phyloP scores from a whole-genome alignment of 2,329 filamentous ascomycete species.

The Orbilia ellipsospora region DNA sequence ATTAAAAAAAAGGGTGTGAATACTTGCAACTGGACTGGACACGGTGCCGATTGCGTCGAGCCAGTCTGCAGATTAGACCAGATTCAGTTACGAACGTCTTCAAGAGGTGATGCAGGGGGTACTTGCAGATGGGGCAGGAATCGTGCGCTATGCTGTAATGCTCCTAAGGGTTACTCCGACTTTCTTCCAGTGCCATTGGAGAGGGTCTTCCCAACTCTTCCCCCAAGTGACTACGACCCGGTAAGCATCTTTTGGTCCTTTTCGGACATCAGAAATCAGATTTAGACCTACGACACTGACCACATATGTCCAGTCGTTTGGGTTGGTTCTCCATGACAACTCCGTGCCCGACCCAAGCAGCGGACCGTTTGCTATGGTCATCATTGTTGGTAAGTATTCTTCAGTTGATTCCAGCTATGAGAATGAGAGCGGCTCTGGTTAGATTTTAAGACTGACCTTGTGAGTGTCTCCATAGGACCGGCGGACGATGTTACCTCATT shows the following conservation, averaged over 20 bases:
- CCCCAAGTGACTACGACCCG: slow-evolving; percentile 58
- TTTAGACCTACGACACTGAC: slow-evolving; percentile 13
- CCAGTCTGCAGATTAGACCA: slow-evolving; percentile 60
- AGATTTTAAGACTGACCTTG: slow-evolving; percentile 31
- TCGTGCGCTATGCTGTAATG: slow-evolving; percentile 61
- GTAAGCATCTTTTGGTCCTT: slow-evolving; percentile 15
- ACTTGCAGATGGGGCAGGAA: slow-evolving; percentile 57
- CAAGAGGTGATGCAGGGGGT: slow-evolving; percentile 59
- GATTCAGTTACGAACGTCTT: slow-evolving; percentile 59
- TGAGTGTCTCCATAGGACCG: slow-evolving; percentile 56
- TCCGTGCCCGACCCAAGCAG: slow-evolving; percentile 25
- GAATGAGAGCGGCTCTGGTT: slow-evolving; percentile 2
- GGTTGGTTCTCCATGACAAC: slow-evolving; percentile 47
- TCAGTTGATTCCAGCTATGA: slow-evolving; percentile 7
- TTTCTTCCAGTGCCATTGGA: slow-evolving; percentile 63
- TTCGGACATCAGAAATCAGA: slow-evolving; percentile 13
- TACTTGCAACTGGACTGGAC: slow-evolving; percentile 62
- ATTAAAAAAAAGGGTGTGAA: slow-evolving; percentile 54
- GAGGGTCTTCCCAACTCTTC: slow-evolving; percentile 62
- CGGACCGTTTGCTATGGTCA: slow-evolving; percentile 43
- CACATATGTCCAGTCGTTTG: slow-evolving; percentile 30
- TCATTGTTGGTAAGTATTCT: slow-evolving; percentile 38
- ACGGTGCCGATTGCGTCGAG: slow-evolving; percentile 61
- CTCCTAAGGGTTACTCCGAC: slow-evolving; percentile 57
- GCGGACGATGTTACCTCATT: slow-evolving; percentile 61